These are phyloP conservation scores for Aspergillus tamarii DNA, from an alignment of 2,329 filamentous ascomycete species.

Conservation along the genomic window DNA sequence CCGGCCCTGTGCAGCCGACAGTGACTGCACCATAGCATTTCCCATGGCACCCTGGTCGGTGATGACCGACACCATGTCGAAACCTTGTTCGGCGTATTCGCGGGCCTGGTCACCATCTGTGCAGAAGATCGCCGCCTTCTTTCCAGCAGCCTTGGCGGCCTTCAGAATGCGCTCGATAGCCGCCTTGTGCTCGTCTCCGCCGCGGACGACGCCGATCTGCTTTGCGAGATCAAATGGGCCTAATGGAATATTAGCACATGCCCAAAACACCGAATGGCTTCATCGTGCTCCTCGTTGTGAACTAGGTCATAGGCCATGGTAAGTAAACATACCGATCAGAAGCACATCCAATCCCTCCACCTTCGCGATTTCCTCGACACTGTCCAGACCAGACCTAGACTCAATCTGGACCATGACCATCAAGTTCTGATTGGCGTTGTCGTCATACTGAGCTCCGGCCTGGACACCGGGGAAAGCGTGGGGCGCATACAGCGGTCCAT, in stretches of 20 bases:
- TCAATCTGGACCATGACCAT: slow-evolving; percentile 47
- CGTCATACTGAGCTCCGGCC: slow-evolving; percentile 35
- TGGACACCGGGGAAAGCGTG: slow-evolving; percentile 33
- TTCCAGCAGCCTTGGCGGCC: slow-evolving; percentile 40
- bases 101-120: slow-evolving; percentile 40
- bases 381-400: slow-evolving; percentile 44
- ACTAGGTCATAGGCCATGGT: too few relatives aligned
- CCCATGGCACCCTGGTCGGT: slow-evolving; percentile 42
- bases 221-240: slow-evolving; percentile 43
- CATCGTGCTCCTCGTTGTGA: not conserved
- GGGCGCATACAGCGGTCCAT: slow-evolving; percentile 40
- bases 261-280: not conserved
- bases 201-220: slow-evolving; percentile 40
- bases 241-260: not conserved
- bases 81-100: slow-evolving; percentile 39
- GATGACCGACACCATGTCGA: slow-evolving; percentile 46
- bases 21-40: slow-evolving; percentile 36
- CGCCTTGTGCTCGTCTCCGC: slow-evolving; percentile 44
- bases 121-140: slow-evolving; percentile 49
- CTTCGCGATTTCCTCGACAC: slow-evolving; percentile 48
- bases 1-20: slow-evolving; percentile 35
- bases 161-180: slow-evolving; percentile 41
- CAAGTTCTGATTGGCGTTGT: slow-evolving; percentile 35
- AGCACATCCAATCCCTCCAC: slow-evolving; percentile 47
- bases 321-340: slow-evolving; percentile 37